Conservation (phyloP, 1,284 basidiomycete species). For the Coriolopsis trogii region DNA sequence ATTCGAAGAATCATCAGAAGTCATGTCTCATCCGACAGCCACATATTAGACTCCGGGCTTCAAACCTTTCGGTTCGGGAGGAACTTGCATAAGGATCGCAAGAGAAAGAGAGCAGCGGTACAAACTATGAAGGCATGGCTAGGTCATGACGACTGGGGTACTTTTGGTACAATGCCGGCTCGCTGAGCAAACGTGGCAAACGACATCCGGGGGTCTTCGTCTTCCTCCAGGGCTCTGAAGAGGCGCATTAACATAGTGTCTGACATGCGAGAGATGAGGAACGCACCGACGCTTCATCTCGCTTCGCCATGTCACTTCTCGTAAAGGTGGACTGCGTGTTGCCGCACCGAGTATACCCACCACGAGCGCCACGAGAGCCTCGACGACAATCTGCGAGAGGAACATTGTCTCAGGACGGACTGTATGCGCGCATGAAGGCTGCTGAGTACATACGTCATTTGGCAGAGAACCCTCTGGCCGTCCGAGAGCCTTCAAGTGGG, state of each 20-base stretch:
- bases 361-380: slow-evolving; percentile 66
- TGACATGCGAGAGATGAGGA: not conserved
- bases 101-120: no score
- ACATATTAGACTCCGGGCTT: no score
- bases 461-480: slow-evolving; percentile 68
- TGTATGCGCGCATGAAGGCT: not conserved
- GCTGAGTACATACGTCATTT: slow-evolving; percentile 56
- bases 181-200: slow-evolving; percentile 75
- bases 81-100: no score
- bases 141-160: slow-evolving; percentile 2
- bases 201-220: slow-evolving; percentile 74
- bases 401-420: not conserved
- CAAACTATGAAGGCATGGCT: no score
- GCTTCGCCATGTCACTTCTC: slow-evolving; percentile 87
- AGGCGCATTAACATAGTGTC: not conserved
- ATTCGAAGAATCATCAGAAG: no score
- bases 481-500: slow-evolving; percentile 73
- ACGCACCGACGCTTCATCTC: slow-evolving; percentile 82
- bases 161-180: slow-evolving; percentile 39
- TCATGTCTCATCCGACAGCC: no score
- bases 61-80: no score
- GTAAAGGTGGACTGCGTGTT: slow-evolving; percentile 67
- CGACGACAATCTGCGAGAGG: slow-evolving; percentile 64
- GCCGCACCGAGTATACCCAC: slow-evolving; percentile 74
- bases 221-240: slow-evolving; percentile 62